Evolutionary conservation across 2,329 filamentous ascomycete genomes (phyloP), one percentile per base, ranked within the genome.

Genomic region (Calonectria pauciramosa): DNA sequence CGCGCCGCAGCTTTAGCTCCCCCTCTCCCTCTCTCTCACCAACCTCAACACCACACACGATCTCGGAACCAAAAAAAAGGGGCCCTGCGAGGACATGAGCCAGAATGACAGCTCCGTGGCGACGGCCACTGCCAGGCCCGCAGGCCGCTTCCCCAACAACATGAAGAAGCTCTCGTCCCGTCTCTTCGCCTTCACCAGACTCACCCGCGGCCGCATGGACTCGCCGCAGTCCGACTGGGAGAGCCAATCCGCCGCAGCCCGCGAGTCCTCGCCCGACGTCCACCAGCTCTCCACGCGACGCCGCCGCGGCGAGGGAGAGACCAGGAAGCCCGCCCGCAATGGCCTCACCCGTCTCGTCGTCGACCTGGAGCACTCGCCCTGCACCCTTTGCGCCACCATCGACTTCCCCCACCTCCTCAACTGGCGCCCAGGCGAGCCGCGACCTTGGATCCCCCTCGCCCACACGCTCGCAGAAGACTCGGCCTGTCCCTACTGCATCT

Each of bases 121-220:
- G 66, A 74, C 71, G 23, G 71, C 76, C 67, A 76, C 71, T 26
- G 72, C 79, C 68, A 80, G 74, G 68, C 72, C 79, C 44, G 67
- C 78, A 32, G 71, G 68, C 68, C 51, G 60, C 10, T 68, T 70
- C n/a, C 65, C 70, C 56, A 72, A 72, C 30, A 78, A 75, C 64
- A 85, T 85, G 82, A 85, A 84, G 78, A 85, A 85, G 76, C 81
- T 86, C 68, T 84, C 84, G 63, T 69, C 68, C 16, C 83, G 82
- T 71, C 83, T 86, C 71, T 80, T 86, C 75, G 78, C 83, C 75
- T 81, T 81, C 59, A 81, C 82, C 68, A 81, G 82, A 34, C 80
- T 83, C 26, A 77, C 78, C 66, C 82, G 83, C 52, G 79, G 80
- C 63, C 80, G 80, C 13, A 75, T 76, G 2, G 80, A 81, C 34